These are phyloP conservation scores for Agroathelia rolfsii DNA, from an alignment of 1,284 basidiomycete genomes.

Conservation along the genomic window DNA sequence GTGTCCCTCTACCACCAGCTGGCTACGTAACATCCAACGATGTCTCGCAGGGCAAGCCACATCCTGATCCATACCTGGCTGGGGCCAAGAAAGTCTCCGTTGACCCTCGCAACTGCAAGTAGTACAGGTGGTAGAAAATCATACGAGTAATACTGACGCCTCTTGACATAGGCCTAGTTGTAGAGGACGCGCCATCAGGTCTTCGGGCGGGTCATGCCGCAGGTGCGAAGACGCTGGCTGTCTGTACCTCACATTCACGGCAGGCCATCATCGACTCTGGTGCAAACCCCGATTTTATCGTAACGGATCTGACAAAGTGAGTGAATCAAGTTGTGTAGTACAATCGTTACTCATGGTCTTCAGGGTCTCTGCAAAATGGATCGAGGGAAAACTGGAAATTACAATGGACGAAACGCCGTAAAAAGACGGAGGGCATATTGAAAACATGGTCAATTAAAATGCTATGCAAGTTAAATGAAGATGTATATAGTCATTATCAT, in stretches of 20 bases:
- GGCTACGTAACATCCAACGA: constrained; percentile 68
- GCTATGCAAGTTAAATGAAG: too few relatives aligned
- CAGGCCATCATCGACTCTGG: constrained; percentile 37
- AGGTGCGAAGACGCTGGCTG: constrained; percentile 65
- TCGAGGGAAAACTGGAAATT: constrained; percentile 28
- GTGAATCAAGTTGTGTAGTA: constrained; percentile 11
- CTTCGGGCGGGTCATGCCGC: constrained; percentile 64
- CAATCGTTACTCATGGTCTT: constrained; percentile 2
- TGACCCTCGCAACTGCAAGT: constrained; percentile 42
- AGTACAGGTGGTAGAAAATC: too few relatives aligned
- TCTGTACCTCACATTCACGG: constrained; percentile 72
- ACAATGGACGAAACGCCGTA: constrained; percentile 23
- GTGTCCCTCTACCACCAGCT: constrained; percentile 41
- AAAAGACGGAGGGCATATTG: too few relatives aligned
- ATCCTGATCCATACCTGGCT: constrained; percentile 71
- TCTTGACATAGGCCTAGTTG: constrained; percentile 71
- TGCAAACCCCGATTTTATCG: constrained; percentile 42
- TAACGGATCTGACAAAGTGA: constrained; percentile 42
- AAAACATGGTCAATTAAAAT: too few relatives aligned
- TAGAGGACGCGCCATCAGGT: constrained; percentile 81
- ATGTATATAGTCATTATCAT: too few relatives aligned
- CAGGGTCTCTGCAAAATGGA: constrained; percentile 28
- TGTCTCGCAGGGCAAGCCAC: constrained; percentile 67
- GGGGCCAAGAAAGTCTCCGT: constrained; percentile 44
- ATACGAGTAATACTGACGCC: too few relatives aligned